Conservation (phyloP, 176 grass and related monocot species). For the Ananas comosus region DNA sequence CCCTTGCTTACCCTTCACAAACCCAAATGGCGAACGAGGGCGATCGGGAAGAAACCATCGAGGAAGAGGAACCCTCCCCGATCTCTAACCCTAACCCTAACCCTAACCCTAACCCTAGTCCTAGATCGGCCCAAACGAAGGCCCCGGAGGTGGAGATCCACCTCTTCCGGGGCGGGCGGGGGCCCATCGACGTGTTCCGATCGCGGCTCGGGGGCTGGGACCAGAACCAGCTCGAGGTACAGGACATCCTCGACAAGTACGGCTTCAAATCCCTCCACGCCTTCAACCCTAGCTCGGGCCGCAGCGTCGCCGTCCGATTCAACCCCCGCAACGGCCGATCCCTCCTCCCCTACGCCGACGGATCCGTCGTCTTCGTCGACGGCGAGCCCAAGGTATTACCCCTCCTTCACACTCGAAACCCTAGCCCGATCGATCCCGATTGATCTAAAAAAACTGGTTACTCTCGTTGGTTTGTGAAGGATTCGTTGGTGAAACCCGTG, state of each 20-base stretch:
- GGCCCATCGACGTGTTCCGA: slow-evolving; percentile 57
- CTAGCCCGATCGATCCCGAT: not conserved
- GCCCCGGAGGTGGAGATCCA: slow-evolving; percentile 69
- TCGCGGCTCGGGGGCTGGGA: slow-evolving; percentile 62
- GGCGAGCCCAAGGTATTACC: slow-evolving; percentile 70
- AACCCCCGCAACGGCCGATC: slow-evolving; percentile 66
- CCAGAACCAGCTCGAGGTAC: slow-evolving; percentile 85
- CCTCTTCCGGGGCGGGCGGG: slow-evolving; percentile 53
- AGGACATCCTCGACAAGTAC: slow-evolving; percentile 75
- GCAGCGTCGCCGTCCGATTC: slow-evolving; percentile 75
- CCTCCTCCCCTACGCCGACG: slow-evolving; percentile 54
- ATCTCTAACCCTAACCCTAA: not conserved
- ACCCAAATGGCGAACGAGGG: not conserved
- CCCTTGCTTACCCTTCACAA: not conserved
- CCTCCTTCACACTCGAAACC: not conserved
- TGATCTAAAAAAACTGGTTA: not conserved
- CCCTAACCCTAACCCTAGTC: slow-evolving; percentile 23
- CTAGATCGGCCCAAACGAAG: slow-evolving; percentile 35
- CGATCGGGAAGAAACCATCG: not conserved
- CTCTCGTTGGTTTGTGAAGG: slow-evolving; percentile 32
- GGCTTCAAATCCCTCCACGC: slow-evolving; percentile 78
- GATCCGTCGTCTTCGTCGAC: slow-evolving; percentile 58
- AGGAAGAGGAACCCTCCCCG: not conserved
- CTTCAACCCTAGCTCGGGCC: slow-evolving; percentile 46
- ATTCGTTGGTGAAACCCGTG: slow-evolving; percentile 81